Conservation (phyloP, 2,329 filamentous ascomycete species). For the Iodosphaeria phyllophila region DNA sequence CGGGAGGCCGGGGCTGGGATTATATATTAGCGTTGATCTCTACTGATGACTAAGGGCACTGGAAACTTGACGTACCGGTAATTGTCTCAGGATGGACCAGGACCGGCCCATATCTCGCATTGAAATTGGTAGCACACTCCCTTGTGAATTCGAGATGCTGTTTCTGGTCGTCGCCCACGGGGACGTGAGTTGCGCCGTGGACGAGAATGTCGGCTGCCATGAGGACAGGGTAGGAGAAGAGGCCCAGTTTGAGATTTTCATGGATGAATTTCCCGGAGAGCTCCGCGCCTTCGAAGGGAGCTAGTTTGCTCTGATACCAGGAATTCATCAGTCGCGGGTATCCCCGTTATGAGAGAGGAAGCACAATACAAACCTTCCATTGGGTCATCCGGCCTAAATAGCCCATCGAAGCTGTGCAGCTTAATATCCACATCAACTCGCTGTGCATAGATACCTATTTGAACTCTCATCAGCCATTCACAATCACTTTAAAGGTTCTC, state of each 20-base stretch:
- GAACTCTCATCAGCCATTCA: too few species aligned
- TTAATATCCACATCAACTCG: constrained; percentile 94
- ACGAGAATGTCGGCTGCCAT: constrained; percentile 89
- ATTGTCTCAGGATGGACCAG: constrained; percentile 51
- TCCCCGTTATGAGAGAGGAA: background rate
- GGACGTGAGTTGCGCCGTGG: constrained; percentile 82
- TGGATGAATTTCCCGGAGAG: constrained; percentile 35
- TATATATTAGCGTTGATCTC: background rate
- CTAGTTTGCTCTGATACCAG: constrained; percentile 47
- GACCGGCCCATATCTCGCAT: constrained; percentile 45
- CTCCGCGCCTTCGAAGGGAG: constrained; percentile 34
- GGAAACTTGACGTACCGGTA: constrained; percentile 34
- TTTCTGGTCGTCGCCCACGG: constrained; percentile 85
- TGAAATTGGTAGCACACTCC: constrained; percentile 75
- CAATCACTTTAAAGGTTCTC: too few species aligned
- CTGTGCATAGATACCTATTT: constrained; percentile 65
- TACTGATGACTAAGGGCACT: constrained; percentile 2
- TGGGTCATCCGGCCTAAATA: constrained; percentile 98
- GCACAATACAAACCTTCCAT: constrained; percentile 55
- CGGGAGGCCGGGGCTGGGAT: constrained; percentile 53
- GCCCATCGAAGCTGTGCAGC: constrained; percentile 77
- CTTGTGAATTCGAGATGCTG: constrained; percentile 91
- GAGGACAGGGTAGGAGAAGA: constrained; percentile 91
- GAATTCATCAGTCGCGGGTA: background rate
- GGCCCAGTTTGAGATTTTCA: constrained; percentile 55